Base-by-base conservation (phyloP, 257 asterid genomes). In the Przewalskia tangutica region DNA sequence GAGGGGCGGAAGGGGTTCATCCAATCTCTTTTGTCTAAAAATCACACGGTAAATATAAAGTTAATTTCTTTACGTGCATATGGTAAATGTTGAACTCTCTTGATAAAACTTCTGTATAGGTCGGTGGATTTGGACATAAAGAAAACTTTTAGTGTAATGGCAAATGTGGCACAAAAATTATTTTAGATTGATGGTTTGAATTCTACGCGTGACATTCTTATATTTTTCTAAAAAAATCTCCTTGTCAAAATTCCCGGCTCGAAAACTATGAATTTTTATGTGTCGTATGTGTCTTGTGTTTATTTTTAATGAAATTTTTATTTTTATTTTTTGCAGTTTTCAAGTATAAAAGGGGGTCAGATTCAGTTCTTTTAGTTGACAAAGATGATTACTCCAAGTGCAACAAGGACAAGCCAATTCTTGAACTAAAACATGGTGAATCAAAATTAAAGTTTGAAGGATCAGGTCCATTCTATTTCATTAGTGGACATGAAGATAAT, bases 381-480 rank as follows among this genome's bases (percentile, higher is more conserved):
- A 70, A 78, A 83, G 81, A 85, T n/a, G 90, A 86, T 75, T 89
- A 89, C 81, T 8, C 51, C 63, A 86, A 81, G 77, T 91, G 93
- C 90, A 87, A 89, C 85, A 89, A 85, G 63, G 85, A 82, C 0
- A 71, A 51, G n/a, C 91, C 95, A 6, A 82, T 84, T 0, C 58
- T 40, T 71, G 50, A 14, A n/a, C 59, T 86, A 38, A 77, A 77
- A 42, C 81, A 83, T 67, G 92, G 91, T 14, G 38, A 85, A 62
- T 89, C 90, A n/a, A 77, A 3, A 12, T 83, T 91, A 83, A 85
- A 60, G 81, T 50, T 90, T 34, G 44, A 84, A 2, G 81, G 75
- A 63, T 82, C 92, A 2, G 93, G 93, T 1, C 84, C 88, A 5
- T 88, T 84, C 65, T 87, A 50, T 56, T 91, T 91, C 89, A 90